These are phyloP conservation scores for Zygoascus biomembranicola DNA, from an alignment of 805 yeast species.

Conservation along the genomic window DNA sequence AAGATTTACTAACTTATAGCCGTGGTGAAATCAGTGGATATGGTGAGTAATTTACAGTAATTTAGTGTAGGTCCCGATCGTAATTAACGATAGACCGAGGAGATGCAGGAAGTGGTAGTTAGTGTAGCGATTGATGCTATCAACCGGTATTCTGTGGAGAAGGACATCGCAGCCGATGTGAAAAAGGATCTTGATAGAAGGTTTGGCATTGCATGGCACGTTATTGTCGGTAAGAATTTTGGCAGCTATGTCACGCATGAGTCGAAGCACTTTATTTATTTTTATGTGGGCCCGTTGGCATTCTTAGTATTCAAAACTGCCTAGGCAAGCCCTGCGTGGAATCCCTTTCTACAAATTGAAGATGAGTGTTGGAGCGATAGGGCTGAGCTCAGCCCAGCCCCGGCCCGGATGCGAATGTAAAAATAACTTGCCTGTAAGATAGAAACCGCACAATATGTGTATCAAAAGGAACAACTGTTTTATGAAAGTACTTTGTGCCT, in stretches of 20 bases:
- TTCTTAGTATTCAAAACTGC: conserved; percentile 49
- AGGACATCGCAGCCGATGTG: conserved; percentile 48
- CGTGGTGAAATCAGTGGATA: conserved; percentile 26
- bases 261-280: conserved; percentile 45
- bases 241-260: conserved; percentile 56
- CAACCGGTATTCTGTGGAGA: conserved; percentile 38
- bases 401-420: too few relatives aligned
- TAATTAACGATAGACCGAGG: conserved; percentile 6
- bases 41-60: conserved; percentile 19
- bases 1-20: conserved; percentile 2
- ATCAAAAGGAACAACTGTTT: too few relatives aligned
- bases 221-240: conserved; percentile 51
- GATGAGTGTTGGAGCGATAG: too few relatives aligned
- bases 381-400: too few relatives aligned
- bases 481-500: too few relatives aligned
- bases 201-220: conserved; percentile 57
- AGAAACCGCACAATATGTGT: too few relatives aligned
- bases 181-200: conserved; percentile 49
- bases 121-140: conserved; percentile 37
- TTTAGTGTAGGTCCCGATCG: neutral
- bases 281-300: conserved; percentile 45
- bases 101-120: conserved; percentile 25
- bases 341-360: too few relatives aligned
- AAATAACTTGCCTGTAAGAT: too few relatives aligned
- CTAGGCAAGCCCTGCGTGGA: neutral